phyloP scores from a whole-genome alignment of 2,329 filamentous ascomycete species.

The Hawksworthiomyces lignivorus region DNA sequence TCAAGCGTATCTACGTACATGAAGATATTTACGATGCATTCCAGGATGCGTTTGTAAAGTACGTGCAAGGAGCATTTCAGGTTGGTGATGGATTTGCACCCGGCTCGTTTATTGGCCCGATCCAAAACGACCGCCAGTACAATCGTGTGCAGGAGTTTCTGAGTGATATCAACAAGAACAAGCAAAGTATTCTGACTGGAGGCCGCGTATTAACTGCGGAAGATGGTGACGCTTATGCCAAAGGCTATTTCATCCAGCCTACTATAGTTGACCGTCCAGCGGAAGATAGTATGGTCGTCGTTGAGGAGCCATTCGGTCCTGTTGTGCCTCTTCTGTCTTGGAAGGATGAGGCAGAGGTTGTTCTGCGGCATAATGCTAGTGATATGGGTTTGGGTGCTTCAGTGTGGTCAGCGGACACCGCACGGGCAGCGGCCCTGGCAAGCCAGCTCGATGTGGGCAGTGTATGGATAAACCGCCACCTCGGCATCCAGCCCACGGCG shows the following conservation, averaged over 20 bases:
- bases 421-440: constrained; percentile 37
- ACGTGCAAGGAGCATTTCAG: constrained; percentile 32
- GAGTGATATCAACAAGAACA: constrained; percentile 37
- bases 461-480: constrained; percentile 44
- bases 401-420: constrained; percentile 41
- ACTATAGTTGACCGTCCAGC: constrained; percentile 54
- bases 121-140: constrained; percentile 54
- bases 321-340: constrained; percentile 37
- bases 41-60: constrained; percentile 35
- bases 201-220: constrained; percentile 27
- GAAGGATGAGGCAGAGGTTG: constrained; percentile 35
- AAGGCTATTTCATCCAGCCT: constrained; percentile 48
- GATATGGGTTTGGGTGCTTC: constrained; percentile 44
- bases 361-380: constrained; percentile 38
- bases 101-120: constrained; percentile 39
- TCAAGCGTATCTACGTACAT: constrained; percentile 46
- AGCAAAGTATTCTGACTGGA: constrained; percentile 37
- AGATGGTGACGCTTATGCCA: constrained; percentile 16
- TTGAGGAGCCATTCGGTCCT: constrained; percentile 41
- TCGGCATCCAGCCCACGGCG: constrained; percentile 25
- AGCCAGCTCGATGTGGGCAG: constrained; percentile 41
- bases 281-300: constrained; percentile 45
- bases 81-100: constrained; percentile 34
- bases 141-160: constrained; percentile 45
- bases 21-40: constrained; percentile 41